phyloP scores from a whole-genome alignment of 1,284 basidiomycete species.

The Cystobasidium pallidum region DNA sequence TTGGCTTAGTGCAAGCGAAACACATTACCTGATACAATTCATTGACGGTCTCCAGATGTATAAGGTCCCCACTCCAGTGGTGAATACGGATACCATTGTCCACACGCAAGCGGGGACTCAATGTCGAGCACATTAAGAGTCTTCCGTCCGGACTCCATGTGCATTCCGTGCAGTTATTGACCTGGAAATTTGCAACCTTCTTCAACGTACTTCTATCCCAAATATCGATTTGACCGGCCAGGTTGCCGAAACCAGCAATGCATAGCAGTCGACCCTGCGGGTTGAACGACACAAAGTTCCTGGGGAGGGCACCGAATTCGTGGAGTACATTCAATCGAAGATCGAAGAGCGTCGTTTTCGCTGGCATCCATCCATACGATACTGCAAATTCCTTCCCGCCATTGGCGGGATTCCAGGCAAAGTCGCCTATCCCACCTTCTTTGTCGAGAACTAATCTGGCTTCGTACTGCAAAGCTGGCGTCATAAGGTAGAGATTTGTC shows the following conservation, averaged over 20 bases:
- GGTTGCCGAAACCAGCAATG: conserved; percentile 92
- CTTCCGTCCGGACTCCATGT: conserved; percentile 95
- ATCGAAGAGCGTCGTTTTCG: conserved; percentile 88
- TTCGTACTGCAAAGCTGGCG: conserved; percentile 93
- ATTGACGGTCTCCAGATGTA: conserved; percentile 75
- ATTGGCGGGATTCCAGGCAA: conserved; percentile 94
- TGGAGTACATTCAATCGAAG: conserved; percentile 83
- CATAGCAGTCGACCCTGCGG: conserved; percentile 87
- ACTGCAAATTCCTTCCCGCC: conserved; percentile 83
- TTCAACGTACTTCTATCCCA: conserved; percentile 83
- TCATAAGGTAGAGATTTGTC: conserved; percentile 90
- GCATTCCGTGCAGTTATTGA: conserved; percentile 88
- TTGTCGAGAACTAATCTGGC: conserved; percentile 84
- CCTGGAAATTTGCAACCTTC: conserved; percentile 85
- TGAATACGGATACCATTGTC: conserved; percentile 97
- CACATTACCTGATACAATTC: conserved; percentile 82
- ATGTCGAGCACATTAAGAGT: conserved; percentile 88
- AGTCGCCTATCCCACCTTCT: conserved; percentile 96
- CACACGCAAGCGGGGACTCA: conserved; percentile 89
- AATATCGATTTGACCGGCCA: conserved; percentile 89
- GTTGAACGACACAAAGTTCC: conserved; percentile 93
- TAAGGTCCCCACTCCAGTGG: conserved; percentile 84
- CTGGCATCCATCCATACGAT: conserved; percentile 96
- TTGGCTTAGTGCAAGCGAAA: too few species aligned
- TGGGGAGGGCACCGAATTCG: conserved; percentile 85